These are phyloP conservation scores for Acanthamoeba healyi DNA, from an alignment of 208 protist species.

Conservation along the genomic window DNA sequence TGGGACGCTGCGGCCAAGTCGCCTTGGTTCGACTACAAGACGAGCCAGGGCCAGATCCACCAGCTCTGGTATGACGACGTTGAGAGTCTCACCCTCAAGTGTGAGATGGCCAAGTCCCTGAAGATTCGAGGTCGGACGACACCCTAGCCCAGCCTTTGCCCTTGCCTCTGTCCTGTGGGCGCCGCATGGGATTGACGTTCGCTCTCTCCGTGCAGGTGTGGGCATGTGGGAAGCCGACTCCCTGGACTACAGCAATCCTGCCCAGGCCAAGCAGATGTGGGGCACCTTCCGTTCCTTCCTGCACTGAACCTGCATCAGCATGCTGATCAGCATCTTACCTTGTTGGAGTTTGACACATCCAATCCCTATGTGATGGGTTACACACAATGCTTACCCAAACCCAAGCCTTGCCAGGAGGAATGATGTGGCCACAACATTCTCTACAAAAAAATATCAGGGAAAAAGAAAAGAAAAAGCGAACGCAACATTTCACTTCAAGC, in stretches of 20 bases:
- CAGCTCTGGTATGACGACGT: conserved; percentile 71
- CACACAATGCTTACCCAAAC: no score
- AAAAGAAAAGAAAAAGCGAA: no score
- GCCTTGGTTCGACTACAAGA: conserved; percentile 56
- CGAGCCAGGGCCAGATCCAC: not conserved
- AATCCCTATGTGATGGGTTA: no score
- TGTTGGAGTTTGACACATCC: no score
- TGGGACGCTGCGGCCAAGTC: conserved; percentile 55
- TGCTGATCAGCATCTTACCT: no score
- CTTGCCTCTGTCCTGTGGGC: not conserved
- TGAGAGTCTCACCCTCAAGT: conserved; percentile 64
- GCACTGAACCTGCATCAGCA: not conserved
- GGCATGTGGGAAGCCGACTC: conserved; percentile 71
- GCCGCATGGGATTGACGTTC: not conserved
- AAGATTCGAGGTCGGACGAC: conserved; percentile 35
- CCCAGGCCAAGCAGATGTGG: conserved; percentile 72
- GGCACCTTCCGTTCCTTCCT: conserved; percentile 69
- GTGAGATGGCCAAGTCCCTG: conserved; percentile 47
- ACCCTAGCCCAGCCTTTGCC: no score
- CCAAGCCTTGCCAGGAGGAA: no score
- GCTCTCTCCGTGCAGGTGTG: not conserved
- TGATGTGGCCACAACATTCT: no score
- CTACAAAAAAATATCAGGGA: no score
- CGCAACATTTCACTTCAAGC: no score
- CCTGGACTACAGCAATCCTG: conserved; percentile 61